Conservation (phyloP, 345 rosid species). For the Murraya koenigii region DNA sequence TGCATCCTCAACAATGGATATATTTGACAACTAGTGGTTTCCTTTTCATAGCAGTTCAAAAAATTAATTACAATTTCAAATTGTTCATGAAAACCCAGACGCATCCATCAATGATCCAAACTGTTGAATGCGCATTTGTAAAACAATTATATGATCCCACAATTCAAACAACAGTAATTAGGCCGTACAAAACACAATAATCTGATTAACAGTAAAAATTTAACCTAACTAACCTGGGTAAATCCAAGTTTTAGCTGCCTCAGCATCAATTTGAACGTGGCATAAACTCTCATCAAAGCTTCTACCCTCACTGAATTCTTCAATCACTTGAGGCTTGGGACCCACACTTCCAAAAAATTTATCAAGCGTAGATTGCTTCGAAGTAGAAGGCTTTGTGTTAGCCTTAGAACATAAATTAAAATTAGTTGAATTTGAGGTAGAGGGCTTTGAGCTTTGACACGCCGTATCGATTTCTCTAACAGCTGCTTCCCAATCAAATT, state of each 20-base stretch:
- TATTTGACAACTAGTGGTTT: too few species aligned
- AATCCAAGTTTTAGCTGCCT: conserved; percentile 82
- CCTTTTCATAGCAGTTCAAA: too few species aligned
- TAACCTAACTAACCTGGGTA: conserved; percentile 59
- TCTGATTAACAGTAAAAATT: too few species aligned
- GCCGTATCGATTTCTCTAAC: conserved; percentile 78
- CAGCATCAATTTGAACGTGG: conserved; percentile 53
- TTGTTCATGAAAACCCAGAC: not conserved
- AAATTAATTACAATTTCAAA: not conserved
- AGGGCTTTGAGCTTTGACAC: conserved; percentile 29
- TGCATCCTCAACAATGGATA: too few species aligned
- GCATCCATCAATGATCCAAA: not conserved
- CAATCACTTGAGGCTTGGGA: conserved; percentile 12
- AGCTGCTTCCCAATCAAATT: conserved; percentile 96
- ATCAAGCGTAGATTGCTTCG: conserved; percentile 74
- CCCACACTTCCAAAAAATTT: conserved; percentile 42
- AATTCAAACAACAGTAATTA: too few species aligned
- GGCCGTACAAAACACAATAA: too few species aligned
- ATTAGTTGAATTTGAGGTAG: conserved; percentile 1
- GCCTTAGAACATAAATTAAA: not conserved
- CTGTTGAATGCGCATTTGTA: not conserved
- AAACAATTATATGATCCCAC: not conserved
- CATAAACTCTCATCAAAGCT: conserved; percentile 21
- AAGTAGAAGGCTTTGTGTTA: conserved; percentile 22
- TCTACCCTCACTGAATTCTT: conserved; percentile 14